phyloP scores from a whole-genome alignment of 1,139 yeast species.

The Candida smagusa region DNA sequence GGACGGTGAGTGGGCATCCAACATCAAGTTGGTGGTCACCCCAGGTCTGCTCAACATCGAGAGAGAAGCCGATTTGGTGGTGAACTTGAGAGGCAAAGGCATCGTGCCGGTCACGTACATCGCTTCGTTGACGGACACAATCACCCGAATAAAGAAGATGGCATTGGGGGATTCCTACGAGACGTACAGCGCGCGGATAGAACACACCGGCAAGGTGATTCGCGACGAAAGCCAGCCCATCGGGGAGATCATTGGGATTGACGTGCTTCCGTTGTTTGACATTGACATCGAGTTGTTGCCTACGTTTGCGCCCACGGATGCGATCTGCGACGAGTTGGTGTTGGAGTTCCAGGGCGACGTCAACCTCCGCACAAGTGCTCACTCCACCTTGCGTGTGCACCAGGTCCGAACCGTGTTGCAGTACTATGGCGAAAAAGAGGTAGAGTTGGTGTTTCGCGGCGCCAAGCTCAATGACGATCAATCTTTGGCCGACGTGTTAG shows the following conservation, averaged over 20 bases:
- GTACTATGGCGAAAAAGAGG: background rate
- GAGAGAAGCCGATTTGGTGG: background rate
- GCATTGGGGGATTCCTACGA: background rate
- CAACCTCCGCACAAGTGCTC: conserved; percentile 1
- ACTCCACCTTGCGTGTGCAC: conserved; percentile 6
- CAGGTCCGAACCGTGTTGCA: conserved; percentile 6
- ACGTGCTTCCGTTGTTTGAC: conserved; percentile 25
- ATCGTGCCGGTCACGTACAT: background rate
- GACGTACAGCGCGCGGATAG: background rate
- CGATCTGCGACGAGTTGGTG: background rate
- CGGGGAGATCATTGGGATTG: conserved; percentile 21
- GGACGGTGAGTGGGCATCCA: too few species aligned
- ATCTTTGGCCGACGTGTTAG: background rate
- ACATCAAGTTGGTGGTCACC: too few species aligned
- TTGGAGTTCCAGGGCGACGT: conserved; percentile 1
- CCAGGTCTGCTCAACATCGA: background rate
- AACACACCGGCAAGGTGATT: conserved; percentile 9
- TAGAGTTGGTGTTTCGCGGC: background rate
- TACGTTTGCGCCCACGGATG: conserved; percentile 2
- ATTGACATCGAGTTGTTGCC: conserved; percentile 6
- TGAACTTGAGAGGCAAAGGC: background rate
- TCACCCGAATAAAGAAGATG: background rate
- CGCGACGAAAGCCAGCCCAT: conserved; percentile 14
- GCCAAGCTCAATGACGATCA: background rate
- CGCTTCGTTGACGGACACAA: background rate